Conservation (phyloP, 73 alveolate genomes). For the Paramecium sexaurelia region DNA sequence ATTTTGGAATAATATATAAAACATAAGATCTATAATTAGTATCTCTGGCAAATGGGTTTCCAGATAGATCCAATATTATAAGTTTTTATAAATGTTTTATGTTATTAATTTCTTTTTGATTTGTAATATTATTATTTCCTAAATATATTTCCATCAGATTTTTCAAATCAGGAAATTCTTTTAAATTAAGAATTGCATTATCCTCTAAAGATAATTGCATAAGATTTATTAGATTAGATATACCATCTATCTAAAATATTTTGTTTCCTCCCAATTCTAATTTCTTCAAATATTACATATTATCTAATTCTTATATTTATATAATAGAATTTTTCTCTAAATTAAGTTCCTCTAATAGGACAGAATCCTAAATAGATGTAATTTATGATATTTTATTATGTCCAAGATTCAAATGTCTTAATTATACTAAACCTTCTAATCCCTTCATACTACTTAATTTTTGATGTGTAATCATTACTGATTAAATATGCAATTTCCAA, state of each 20-base stretch:
- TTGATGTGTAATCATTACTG: conserved; percentile 72
- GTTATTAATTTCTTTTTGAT: conserved; percentile 74
- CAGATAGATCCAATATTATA: conserved; percentile 85
- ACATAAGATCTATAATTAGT: conserved; percentile 78
- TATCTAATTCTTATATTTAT: conserved; percentile 83
- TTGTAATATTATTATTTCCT: conserved; percentile 88
- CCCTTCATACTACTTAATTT: conserved; percentile 72
- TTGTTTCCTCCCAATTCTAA: conserved; percentile 89
- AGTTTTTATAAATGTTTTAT: conserved; percentile 78
- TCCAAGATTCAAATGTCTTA: conserved; percentile 79
- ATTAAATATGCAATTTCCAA: conserved; percentile 76
- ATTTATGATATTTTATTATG: conserved; percentile 88
- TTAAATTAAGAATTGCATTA: conserved; percentile 84
- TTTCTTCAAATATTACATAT: conserved; percentile 75
- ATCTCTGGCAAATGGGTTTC: conserved; percentile 80
- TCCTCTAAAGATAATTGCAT: conserved; percentile 92
- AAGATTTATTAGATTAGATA: conserved; percentile 67
- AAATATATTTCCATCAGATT: conserved; percentile 94
- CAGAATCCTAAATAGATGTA: conserved; percentile 84
- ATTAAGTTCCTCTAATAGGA: conserved; percentile 88
- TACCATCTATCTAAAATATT: conserved; percentile 71
- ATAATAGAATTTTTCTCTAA: conserved; percentile 89
- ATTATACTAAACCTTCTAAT: conserved; percentile 69
- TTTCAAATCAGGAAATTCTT: conserved; percentile 83
- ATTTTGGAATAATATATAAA: conserved; percentile 78